phyloP scores from a whole-genome alignment of 202 grass and related monocot genomes.

The Bolboschoenoplectus hybrid region DNA sequence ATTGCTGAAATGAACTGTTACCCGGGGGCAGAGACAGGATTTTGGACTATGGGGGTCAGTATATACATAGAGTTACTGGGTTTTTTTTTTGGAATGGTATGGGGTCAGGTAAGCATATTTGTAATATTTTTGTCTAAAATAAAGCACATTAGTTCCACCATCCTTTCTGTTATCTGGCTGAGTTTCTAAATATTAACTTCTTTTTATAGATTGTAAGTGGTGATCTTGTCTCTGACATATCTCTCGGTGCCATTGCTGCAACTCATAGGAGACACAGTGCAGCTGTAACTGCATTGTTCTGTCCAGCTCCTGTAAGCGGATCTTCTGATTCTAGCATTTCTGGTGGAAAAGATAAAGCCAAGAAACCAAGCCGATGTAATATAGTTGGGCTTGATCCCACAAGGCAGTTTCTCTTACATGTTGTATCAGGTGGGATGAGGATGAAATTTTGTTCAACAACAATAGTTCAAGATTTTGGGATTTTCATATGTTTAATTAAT shows the following conservation, averaged over 20 bases:
- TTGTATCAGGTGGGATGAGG: slow-evolving; percentile 62
- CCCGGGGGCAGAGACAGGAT: not conserved
- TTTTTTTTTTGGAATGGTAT: slow-evolving; percentile 16
- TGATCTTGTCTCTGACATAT: slow-evolving; percentile 89
- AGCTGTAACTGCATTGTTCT: slow-evolving; percentile 82
- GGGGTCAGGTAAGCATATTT: not conserved
- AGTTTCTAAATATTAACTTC: not conserved
- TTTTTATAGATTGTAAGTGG: slow-evolving; percentile 73
- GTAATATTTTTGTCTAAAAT: not conserved
- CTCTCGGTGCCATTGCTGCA: slow-evolving; percentile 82
- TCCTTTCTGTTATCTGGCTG: not conserved
- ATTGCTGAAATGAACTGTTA: slow-evolving; percentile 3
- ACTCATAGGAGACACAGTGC: slow-evolving; percentile 96
- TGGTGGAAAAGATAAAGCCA: slow-evolving; percentile 96
- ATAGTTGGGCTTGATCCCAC: slow-evolving; percentile 85
- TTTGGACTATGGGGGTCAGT: slow-evolving; percentile 12
- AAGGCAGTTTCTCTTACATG: slow-evolving; percentile 86
- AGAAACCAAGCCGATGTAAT: slow-evolving; percentile 75
- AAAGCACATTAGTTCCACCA: slow-evolving; percentile 3
- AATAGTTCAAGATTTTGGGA: slow-evolving; percentile 27
- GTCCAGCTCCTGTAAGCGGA: slow-evolving; percentile 78
- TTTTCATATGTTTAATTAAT: slow-evolving; percentile 43
- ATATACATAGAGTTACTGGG: slow-evolving; percentile 1
- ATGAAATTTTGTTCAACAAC: slow-evolving; percentile 25
- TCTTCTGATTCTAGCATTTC: slow-evolving; percentile 68